Conservation (phyloP, 78 protist genomes). For the Chrysochromulina tobinii region DNA sequence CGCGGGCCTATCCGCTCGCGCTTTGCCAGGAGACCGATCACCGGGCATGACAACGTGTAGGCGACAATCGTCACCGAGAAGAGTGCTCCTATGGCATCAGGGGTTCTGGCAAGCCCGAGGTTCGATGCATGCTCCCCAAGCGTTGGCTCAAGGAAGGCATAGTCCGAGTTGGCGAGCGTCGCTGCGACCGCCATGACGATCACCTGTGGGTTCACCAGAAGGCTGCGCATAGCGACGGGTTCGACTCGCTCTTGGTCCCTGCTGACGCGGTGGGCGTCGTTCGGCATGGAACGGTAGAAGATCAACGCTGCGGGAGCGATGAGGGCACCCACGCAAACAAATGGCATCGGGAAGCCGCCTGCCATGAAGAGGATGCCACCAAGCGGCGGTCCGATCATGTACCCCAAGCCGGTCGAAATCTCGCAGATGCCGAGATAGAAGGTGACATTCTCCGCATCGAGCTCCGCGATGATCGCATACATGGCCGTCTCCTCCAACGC, state of each 20-base stretch:
- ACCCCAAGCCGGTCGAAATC: slow-evolving; percentile 15
- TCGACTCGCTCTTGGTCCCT: too few relatives aligned
- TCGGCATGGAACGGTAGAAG: not conserved
- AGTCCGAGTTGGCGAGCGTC: slow-evolving; percentile 18
- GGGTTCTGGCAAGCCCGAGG: not conserved
- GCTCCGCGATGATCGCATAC: not conserved
- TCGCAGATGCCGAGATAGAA: not conserved
- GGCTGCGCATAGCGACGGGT: too few relatives aligned
- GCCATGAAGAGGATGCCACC: not conserved
- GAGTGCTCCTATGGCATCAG: not conserved
- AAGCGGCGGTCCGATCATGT: not conserved
- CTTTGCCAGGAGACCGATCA: not conserved
- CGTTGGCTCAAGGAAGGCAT: slow-evolving; percentile 20
- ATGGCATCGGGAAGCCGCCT: not conserved
- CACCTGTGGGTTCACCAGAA: not conserved
- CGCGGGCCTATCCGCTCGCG: not conserved
- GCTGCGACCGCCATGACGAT: not conserved
- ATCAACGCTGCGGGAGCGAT: not conserved
- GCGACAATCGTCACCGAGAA: not conserved
- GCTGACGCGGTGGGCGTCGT: not conserved
- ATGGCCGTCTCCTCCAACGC: slow-evolving; percentile 16
- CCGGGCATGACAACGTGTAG: not conserved
- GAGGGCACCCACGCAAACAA: not conserved
- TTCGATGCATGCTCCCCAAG: not conserved
- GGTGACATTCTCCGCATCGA: not conserved